These are phyloP conservation scores for Zygnema circumcarinatum DNA, from an alignment of 139 green algal genomes.

Conservation along the genomic window DNA sequence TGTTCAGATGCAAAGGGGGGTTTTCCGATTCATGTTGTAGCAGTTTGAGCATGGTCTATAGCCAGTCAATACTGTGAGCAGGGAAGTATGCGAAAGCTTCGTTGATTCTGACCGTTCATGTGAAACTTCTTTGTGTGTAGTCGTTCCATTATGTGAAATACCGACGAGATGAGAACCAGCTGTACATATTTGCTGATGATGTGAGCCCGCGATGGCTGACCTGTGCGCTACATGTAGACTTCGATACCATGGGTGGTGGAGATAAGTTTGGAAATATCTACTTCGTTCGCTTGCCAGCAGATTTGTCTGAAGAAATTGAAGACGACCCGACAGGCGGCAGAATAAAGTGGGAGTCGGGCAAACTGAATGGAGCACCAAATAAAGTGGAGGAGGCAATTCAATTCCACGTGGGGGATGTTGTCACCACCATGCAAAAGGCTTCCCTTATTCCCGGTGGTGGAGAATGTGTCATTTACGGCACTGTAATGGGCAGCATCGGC, in stretches of 20 bases:
- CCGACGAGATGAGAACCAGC: constrained; percentile 84
- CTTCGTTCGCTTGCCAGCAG: constrained; percentile 82
- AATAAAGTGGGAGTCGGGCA: constrained; percentile 69
- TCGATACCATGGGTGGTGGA: constrained; percentile 88
- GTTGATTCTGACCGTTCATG: too few species aligned
- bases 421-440: constrained; percentile 77
- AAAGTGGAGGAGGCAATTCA: constrained; percentile 78
- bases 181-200: constrained; percentile 97
- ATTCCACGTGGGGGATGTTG: constrained; percentile 93
- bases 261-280: constrained; percentile 97
- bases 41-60: too few species aligned
- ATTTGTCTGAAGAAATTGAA: constrained; percentile 88
- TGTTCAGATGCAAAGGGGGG: too few species aligned
- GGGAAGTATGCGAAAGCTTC: too few species aligned
- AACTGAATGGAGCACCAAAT: constrained; percentile 88
- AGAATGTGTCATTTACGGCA: constrained; percentile 85
- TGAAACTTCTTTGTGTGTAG: constrained; percentile 37
- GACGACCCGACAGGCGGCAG: constrained; percentile 95
- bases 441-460: constrained; percentile 75
- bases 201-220: constrained; percentile 82
- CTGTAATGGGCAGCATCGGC: constrained; percentile 84
- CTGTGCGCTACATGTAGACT: constrained; percentile 84
- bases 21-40: too few species aligned
- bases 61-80: too few species aligned
- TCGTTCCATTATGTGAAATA: constrained; percentile 88